Conservation (phyloP, 78 protist species). For the Trichosphaerium sp. region DNA sequence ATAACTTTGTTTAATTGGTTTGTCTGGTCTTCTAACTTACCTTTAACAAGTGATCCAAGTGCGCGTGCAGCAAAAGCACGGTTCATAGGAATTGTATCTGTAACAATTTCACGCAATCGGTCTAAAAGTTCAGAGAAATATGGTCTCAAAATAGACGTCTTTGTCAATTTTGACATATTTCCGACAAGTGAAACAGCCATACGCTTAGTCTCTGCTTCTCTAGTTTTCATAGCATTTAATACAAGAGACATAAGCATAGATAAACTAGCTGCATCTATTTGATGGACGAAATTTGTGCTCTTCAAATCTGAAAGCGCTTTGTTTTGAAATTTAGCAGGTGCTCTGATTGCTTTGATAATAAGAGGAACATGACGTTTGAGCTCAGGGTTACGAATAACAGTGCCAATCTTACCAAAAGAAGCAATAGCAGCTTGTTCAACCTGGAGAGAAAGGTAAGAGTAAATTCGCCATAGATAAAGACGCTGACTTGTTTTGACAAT, state of each 20-base stretch:
- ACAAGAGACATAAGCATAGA: conserved; percentile 86
- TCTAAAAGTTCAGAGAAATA: conserved; percentile 56
- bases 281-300: conserved; percentile 67
- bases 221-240: conserved; percentile 68
- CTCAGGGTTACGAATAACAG: conserved; percentile 88
- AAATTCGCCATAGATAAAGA: background rate
- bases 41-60: conserved; percentile 47
- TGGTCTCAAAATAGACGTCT: conserved; percentile 63
- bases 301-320: conserved; percentile 61
- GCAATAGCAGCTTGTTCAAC: conserved; percentile 60
- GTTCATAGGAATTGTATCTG: conserved; percentile 79
- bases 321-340: conserved; percentile 53
- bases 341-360: conserved; percentile 64
- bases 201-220: conserved; percentile 50
- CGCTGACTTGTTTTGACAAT: too few relatives aligned
- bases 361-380: conserved; percentile 55
- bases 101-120: conserved; percentile 39
- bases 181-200: conserved; percentile 63
- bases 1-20: conserved; percentile 36
- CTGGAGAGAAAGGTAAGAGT: background rate
- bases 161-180: conserved; percentile 59
- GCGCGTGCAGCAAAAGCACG: conserved; percentile 59
- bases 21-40: background rate
- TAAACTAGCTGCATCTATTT: conserved; percentile 91
- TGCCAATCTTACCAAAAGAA: conserved; percentile 80